Evolutionary conservation across 2,329 filamentous ascomycete genomes (phyloP), one percentile per base, ranked within the genome.

Genomic region (Calonectria leucothoes): DNA sequence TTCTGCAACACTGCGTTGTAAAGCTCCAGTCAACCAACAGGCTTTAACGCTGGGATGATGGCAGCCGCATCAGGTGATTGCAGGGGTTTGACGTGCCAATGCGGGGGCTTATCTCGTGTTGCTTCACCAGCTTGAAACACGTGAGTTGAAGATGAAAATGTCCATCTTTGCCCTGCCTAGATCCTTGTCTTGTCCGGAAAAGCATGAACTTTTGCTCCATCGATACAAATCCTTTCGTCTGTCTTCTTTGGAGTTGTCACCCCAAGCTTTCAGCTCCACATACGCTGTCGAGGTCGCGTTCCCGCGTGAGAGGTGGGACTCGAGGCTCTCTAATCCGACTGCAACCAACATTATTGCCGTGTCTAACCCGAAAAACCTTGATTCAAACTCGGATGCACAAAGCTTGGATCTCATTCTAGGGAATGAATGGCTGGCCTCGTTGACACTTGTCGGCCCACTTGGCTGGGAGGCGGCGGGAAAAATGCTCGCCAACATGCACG

Each of bases 231-330:
- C 57, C 1, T 78, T 78, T 14, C 73, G 76, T 1, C 31, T 78
- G 0, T 63, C 63, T 1, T 71, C 76, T 2, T 35, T 78, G 0
- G 15, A 75, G 6, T 27, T 63, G 1, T 78, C 76, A 0, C 74
- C 76, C 0, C 57, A 78, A 12, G 42, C 70, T 0, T 78, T 78
- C 23, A 25, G 71, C 5, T 78, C 76, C 23, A 73, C 51, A 4
- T 72, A 74, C 5, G 51, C 71, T 6, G 42, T 33, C 0, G 76
- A 78, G 52, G 33, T 35, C 0, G 12, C 57, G 0, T 71, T 75
- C 7, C 37, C 76, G 0, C 45, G 15, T 0, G 35, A 74, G 0
- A 45, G 0, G 5, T 78, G 76, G 76, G 55, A 45, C 14, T 64
- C 67, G 0, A 69, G 74, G 11, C 3, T 78, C 0, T 66, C 51